Percentiles rank a stretch among this genome's conserved stretches.
phyloP scores from a whole-genome alignment of 1,139 yeast species.

The Diutina ranongensis region DNA sequence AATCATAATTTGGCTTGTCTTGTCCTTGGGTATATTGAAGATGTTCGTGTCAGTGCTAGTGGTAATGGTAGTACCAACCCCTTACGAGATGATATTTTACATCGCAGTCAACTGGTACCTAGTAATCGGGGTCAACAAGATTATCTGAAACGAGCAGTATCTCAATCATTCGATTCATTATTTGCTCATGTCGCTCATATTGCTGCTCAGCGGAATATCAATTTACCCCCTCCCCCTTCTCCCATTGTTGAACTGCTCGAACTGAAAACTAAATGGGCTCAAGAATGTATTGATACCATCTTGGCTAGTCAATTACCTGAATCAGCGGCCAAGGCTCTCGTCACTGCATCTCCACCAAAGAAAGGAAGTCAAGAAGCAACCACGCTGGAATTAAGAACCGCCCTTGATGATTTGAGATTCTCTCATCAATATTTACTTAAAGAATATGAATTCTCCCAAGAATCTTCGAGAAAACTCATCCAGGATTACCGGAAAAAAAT shows the following conservation, averaged over 20 bases:
- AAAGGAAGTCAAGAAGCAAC: constrained; percentile 15
- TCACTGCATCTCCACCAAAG: constrained; percentile 9
- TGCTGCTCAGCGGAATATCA: constrained; percentile 39
- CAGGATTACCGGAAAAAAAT: constrained; percentile 39
- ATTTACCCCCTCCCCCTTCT: constrained; percentile 35
- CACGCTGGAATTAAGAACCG: constrained; percentile 37
- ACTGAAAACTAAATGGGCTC: constrained; percentile 32
- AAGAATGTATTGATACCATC: constrained; percentile 38
- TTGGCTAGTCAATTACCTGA: constrained; percentile 6
- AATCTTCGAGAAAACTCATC: constrained; percentile 33
- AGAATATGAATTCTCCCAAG: constrained; percentile 48
- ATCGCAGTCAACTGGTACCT: constrained; percentile 5
- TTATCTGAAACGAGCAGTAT: not conserved
- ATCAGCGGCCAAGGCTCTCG: constrained; percentile 9
- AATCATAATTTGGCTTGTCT: constrained; percentile 35
- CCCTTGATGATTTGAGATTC: constrained; percentile 48
- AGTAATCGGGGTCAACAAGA: not conserved
- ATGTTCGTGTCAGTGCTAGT: constrained; percentile 13
- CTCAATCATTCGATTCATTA: constrained; percentile 27
- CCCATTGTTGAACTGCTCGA: constrained; percentile 18
- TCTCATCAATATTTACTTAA: constrained; percentile 51
- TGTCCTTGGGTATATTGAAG: constrained; percentile 35
- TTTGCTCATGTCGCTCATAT: constrained; percentile 42
- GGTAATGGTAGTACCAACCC: not conserved
- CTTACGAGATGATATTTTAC: not conserved